phyloP scores from a whole-genome alignment of 148 eudicot species.

The Salicornia ramosissima region DNA sequence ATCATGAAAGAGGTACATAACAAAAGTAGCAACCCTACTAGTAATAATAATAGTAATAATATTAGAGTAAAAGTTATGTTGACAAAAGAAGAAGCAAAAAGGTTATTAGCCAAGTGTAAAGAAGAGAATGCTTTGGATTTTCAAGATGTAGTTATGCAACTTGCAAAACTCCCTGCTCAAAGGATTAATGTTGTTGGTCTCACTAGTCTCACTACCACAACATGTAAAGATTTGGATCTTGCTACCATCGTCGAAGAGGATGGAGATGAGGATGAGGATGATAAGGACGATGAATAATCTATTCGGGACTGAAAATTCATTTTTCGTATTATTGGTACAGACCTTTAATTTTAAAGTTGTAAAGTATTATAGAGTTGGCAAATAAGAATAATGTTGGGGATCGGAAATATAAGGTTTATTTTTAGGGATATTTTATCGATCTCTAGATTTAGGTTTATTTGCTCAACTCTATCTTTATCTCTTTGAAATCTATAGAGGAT shows the following conservation, averaged over 20 bases:
- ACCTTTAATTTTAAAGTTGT: no score
- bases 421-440: no score
- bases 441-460: no score
- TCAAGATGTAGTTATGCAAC: slow-evolving; percentile 39
- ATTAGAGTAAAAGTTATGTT: slow-evolving; percentile 41
- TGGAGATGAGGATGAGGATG: background rate
- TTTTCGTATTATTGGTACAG: no score
- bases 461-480: no score
- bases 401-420: no score
- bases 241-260: slow-evolving; percentile 21
- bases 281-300: background rate
- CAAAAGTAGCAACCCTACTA: no score
- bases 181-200: slow-evolving; percentile 23
- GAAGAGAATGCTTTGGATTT: slow-evolving; percentile 40
- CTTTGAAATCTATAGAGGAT: no score
- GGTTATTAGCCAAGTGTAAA: slow-evolving; percentile 37
- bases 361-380: no score
- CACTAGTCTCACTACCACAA: background rate
- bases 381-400: no score
- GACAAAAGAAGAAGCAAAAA: slow-evolving; percentile 49
- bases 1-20: background rate
- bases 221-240: background rate
- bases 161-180: slow-evolving; percentile 34
- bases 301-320: background rate
- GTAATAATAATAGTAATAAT: background rate